phyloP scores from a whole-genome alignment of 2,329 filamentous ascomycete species.

The Septoria petroselini region DNA sequence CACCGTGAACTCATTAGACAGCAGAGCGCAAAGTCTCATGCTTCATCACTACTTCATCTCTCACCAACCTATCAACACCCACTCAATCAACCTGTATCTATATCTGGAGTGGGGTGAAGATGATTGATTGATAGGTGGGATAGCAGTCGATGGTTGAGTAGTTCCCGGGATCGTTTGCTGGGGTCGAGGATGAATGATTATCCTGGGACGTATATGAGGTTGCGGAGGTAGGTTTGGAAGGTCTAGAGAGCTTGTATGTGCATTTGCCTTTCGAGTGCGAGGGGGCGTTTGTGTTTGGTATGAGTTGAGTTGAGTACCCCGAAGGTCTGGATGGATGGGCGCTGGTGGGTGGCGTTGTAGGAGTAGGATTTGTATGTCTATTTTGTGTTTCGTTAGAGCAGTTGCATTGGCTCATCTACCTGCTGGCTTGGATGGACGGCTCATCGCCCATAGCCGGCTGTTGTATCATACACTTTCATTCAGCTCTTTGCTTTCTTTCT shows the following conservation, averaged over 20 bases:
- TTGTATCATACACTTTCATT: constrained; percentile 10
- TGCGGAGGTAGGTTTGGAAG: constrained; percentile 17
- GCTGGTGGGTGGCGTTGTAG: too few species aligned
- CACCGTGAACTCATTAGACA: too few species aligned
- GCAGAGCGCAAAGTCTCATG: too few species aligned
- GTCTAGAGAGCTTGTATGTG: background rate
- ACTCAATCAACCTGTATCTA: too few species aligned
- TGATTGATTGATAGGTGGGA: too few species aligned
- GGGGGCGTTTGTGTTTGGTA: too few species aligned
- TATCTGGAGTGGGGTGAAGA: too few species aligned
- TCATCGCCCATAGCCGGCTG: background rate
- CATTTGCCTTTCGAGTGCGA: background rate
- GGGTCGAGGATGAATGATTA: constrained; percentile 38
- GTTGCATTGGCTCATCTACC: background rate
- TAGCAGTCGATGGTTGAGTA: constrained; percentile 37
- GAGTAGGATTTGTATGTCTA: background rate
- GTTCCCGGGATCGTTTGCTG: constrained; percentile 39
- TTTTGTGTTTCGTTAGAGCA: background rate
- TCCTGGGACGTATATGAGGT: constrained; percentile 30
- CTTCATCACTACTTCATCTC: too few species aligned
- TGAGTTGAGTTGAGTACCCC: too few species aligned
- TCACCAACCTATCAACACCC: too few species aligned
- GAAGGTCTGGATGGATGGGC: too few species aligned
- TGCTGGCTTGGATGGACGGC: background rate
- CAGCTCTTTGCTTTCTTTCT: background rate